A percentile compares a stretch with the other conserved stretches of the same genome.
Evolutionary conservation across 2,329 filamentous ascomycete genomes (phyloP).

Genomic region (Colletotrichum endophyticum): DNA sequence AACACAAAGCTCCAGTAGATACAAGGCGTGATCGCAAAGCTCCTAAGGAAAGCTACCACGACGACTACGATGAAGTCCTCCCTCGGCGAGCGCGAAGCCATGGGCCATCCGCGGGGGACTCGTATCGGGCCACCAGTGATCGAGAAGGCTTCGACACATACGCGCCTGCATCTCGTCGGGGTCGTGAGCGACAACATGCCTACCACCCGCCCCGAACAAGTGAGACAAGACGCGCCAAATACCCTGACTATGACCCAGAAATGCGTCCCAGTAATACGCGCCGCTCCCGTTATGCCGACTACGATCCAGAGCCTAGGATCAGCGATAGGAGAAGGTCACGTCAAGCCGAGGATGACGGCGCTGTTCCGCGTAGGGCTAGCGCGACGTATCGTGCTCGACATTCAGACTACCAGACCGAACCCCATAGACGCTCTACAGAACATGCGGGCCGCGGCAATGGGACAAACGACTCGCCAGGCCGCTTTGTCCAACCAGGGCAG

Average conservation of each 20-base stretch:
- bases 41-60: background rate
- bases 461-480: background rate
- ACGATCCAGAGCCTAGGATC: background rate
- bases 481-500: background rate
- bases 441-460: background rate
- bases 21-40: background rate
- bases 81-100: background rate
- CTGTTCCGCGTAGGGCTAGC: background rate
- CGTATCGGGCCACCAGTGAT: background rate
- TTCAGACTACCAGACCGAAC: background rate
- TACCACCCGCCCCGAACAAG: conserved; percentile 18
- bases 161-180: background rate
- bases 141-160: background rate
- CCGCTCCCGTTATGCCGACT: background rate
- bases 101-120: background rate
- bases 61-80: background rate
- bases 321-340: background rate
- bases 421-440: background rate
- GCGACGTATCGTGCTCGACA: background rate
- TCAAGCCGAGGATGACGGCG: background rate
- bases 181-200: conserved; percentile 9
- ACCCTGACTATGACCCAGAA: conserved; percentile 6
- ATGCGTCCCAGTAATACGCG: background rate
- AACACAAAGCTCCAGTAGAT: background rate
- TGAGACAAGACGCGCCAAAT: conserved; percentile 16